A percentile compares a stretch with the other conserved stretches of the same genome.
phyloP scores from a whole-genome alignment of 2,329 filamentous ascomycete species.

The Epichloe sylvatica region DNA sequence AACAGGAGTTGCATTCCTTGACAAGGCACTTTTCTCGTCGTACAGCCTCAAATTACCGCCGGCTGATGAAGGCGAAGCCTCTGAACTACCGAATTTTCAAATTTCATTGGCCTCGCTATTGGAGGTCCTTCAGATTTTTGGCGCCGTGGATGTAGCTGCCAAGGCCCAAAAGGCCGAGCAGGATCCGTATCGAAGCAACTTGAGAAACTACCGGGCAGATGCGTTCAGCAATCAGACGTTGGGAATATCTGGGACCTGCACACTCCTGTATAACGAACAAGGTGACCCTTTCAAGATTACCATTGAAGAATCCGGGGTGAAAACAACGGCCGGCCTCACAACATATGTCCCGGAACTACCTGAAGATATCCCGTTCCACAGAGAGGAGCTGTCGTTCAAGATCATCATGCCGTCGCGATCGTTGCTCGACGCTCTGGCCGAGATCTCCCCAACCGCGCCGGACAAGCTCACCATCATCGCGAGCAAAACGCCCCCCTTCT shows the following conservation, averaged over 20 bases:
- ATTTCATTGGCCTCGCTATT: constrained; percentile 77
- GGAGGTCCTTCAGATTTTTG: constrained; percentile 91
- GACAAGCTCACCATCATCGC: constrained; percentile 55
- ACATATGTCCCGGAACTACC: constrained; percentile 68
- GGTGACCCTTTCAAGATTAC: constrained; percentile 74
- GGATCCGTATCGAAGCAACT: constrained; percentile 47
- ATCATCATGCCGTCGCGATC: constrained; percentile 79
- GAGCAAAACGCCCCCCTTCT: constrained; percentile 50
- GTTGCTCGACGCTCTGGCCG: constrained; percentile 57
- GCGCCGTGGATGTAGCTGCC: constrained; percentile 55
- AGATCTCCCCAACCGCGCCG: constrained; percentile 58
- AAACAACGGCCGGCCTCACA: constrained; percentile 76
- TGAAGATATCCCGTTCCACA: constrained; percentile 78
- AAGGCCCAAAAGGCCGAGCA: constrained; percentile 44
- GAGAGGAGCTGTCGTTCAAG: constrained; percentile 69
- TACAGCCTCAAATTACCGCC: constrained; percentile 52
- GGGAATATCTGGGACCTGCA: constrained; percentile 74
- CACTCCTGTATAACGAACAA: constrained; percentile 58
- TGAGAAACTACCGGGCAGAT: constrained; percentile 49
- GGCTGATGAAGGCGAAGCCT: constrained; percentile 23
- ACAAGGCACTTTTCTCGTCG: constrained; percentile 76
- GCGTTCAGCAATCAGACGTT: constrained; percentile 75
- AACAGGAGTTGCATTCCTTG: constrained; percentile 54
- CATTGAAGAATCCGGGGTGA: constrained; percentile 73
- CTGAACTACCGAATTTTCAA: constrained; percentile 57